Evolutionary conservation across 2,329 filamentous ascomycete species (phyloP).

Genomic region (Paraphoma sp.): DNA sequence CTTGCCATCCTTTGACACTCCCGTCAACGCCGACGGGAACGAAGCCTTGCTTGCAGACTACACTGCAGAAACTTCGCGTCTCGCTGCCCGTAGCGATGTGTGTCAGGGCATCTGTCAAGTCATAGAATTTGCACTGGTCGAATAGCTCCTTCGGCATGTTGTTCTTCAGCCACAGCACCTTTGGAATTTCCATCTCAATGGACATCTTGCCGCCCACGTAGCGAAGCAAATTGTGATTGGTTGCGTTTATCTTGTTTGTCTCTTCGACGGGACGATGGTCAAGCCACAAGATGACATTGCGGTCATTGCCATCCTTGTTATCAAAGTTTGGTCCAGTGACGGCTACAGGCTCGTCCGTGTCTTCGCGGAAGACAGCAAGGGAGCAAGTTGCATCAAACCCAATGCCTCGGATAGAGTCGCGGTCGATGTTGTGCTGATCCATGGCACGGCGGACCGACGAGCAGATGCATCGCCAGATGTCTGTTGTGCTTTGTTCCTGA

Average conservation of each 20-base stretch:
- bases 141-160: slow-evolving; percentile 94
- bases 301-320: slow-evolving; percentile 76
- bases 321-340: slow-evolving; percentile 89
- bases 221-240: slow-evolving; percentile 87
- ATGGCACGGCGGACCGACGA: slow-evolving; percentile 83
- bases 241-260: slow-evolving; percentile 91
- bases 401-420: slow-evolving; percentile 80
- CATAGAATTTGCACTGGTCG: slow-evolving; percentile 94
- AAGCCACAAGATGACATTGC: slow-evolving; percentile 96
- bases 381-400: slow-evolving; percentile 99
- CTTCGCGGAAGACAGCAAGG: slow-evolving; percentile 84
- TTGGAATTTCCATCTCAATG: slow-evolving; percentile 99
- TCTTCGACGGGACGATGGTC: slow-evolving; percentile 92
- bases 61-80: slow-evolving; percentile 91
- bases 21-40: slow-evolving; percentile 97
- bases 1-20: slow-evolving; percentile 97
- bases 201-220: slow-evolving; percentile 99
- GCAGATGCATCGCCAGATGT: slow-evolving; percentile 97
- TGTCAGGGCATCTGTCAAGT: slow-evolving; percentile 89
- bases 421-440: slow-evolving; percentile 79
- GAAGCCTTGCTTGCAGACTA: slow-evolving; percentile 96
- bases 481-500: slow-evolving; percentile 94
- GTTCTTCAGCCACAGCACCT: slow-evolving; percentile 98
- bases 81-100: slow-evolving; percentile 93
- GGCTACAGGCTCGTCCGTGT: slow-evolving; percentile 89